Evolutionary conservation across 2,329 filamentous ascomycete species (phyloP), one percentile per base, ranked within the genome.

Genomic region (Pochonia chlamydosporia): DNA sequence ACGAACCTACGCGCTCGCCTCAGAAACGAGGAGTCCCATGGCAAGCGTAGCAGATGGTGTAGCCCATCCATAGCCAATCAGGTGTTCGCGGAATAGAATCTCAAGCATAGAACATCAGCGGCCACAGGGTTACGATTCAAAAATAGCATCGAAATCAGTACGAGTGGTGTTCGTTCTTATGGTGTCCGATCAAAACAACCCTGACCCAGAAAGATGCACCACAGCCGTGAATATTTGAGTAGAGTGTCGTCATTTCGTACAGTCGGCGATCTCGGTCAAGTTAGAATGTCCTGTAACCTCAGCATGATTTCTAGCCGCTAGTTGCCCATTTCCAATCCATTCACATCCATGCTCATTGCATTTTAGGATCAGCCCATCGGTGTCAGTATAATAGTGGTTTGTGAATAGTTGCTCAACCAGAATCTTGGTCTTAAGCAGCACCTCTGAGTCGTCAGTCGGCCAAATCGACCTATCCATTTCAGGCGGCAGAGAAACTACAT

Each of bases 301-400:
- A 9, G 82, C 83, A 61, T 90, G 86, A 53, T 75, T 69, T 14
- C 75, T 68, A 1, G 85, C 82, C 47, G 76, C 79, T 36, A 68
- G 67, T 63, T 89, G 75, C 1, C 87, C 87, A 47, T 80, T 79
- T 1, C 87, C 82, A 16, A 82, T 75, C 74, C 80, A 81, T 3
- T 79, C 75, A 59, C 87, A 92, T 8, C 72, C 63, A 13, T 63
- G 58, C 3, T 75, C 71, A 53, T 90, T 89, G 64, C 92, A 97
- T 58, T 76, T 81, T 49, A 96, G 78, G 31, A 79, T 74, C 60
- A 96, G 89, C 1, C 84, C 84, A 20, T 86, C 79, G 0, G 89
- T 95, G 63, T 96, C 89, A 0, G 91, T 96, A 58, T 82, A 96
- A 63, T 97, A 97, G 62, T 95, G 82, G 44, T 80, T 75, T 54